A percentile compares a stretch with the other conserved stretches of the same genome.
Conservation (phyloP, 1,284 basidiomycete species). For the Trametes versicolor region DNA sequence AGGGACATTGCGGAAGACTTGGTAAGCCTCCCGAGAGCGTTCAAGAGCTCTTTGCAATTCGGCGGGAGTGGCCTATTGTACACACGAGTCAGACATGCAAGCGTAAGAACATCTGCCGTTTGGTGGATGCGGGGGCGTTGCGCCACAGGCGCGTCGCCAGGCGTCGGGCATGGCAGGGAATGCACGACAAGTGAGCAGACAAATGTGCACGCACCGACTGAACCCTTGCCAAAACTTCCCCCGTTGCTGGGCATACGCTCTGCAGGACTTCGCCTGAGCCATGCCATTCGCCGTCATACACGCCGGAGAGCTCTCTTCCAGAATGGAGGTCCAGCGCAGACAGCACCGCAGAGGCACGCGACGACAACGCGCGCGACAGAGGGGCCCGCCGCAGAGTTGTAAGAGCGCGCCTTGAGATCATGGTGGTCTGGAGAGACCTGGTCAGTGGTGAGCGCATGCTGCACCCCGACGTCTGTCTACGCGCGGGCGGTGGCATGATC, state of each 20-base stretch:
- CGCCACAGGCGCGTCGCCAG: no score
- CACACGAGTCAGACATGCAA: background rate
- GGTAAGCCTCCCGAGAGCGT: constrained; percentile 77
- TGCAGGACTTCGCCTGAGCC: constrained; percentile 77
- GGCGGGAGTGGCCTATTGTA: constrained; percentile 63
- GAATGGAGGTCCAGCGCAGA: constrained; percentile 67
- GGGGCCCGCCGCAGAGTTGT: constrained; percentile 28
- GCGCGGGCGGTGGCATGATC: constrained; percentile 21
- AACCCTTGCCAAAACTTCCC: constrained; percentile 76
- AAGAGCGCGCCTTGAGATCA: constrained; percentile 29
- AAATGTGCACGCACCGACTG: constrained; percentile 57
- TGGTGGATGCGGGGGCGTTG: no score
- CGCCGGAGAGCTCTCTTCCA: constrained; percentile 62
- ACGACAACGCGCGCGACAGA: constrained; percentile 55
- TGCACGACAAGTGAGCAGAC: background rate
- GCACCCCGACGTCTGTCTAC: background rate
- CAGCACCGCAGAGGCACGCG: constrained; percentile 71
- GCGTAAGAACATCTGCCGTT: no score
- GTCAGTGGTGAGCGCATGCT: background rate
- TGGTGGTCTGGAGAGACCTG: constrained; percentile 23
- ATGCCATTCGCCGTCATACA: constrained; percentile 82
- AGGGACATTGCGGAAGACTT: constrained; percentile 78
- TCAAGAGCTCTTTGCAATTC: constrained; percentile 74
- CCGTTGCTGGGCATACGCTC: constrained; percentile 80
- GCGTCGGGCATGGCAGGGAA: background rate